Evolutionary conservation across 306 rosid species (phyloP), one percentile per base, ranked within the genome.

Genomic region (Cucurbita pepo): DNA sequence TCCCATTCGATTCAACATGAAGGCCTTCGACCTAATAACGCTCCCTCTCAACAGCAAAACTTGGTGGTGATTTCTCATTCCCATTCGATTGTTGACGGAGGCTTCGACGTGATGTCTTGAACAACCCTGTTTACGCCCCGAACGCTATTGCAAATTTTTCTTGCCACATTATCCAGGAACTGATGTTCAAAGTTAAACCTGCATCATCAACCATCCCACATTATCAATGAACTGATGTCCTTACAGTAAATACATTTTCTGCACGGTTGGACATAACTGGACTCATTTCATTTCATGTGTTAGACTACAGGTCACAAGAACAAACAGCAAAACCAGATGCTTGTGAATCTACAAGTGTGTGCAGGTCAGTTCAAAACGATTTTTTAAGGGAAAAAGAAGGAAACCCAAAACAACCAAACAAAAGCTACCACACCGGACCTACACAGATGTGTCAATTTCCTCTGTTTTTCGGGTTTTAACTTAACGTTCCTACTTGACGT

Each of bases 41-140:
- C 19, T 52, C 34, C 3, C 34, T 30, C 37, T 30, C 37, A 55
- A 56, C 36, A 56, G 37, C 62, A 56, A 56, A 56, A 22, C 62
- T 56, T 21, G 38, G 3, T 21, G 25, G 18, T 53, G 57, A 14
- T 6, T 44, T 45, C 41, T 82, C 76, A 93, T 83, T 94, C 98
- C 97, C 97, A 94, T 77, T 94, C 98, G 69, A 94, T 94, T 38
- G 98, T 94, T 36, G 98, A 89, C 18, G 98, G 98, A 22, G 97
- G 98, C 88, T 94, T 94, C n/a, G 97, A 94, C 0, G 97, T 94
- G 72, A 94, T 89, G 82, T 94, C 97, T 71, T 82, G 92, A 71
- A 87, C 90, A 48, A 94, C 96, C 18, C 96, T 85, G 82, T 94
- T 94, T 64, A 94, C 95, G 11, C 96, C 98, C 4, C 95, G 91